These are phyloP conservation scores for Coemansia furcata DNA, from an alignment of 192 early-diverging fungal genomes.

Conservation along the genomic window DNA sequence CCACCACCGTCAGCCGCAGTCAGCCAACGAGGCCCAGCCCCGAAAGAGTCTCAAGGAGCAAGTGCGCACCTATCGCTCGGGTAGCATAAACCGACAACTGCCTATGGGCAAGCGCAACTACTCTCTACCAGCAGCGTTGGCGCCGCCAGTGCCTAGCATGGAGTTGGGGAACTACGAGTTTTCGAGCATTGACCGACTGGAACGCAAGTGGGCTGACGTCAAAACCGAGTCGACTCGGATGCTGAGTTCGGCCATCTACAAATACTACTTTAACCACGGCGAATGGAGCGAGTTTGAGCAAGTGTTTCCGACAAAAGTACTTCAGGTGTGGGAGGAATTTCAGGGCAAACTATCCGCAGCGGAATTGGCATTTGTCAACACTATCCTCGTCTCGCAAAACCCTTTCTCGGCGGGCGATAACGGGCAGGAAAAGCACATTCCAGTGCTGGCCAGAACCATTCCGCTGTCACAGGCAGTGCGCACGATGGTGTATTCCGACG, in stretches of 20 bases:
- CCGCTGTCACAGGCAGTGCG: slow-evolving; percentile 43
- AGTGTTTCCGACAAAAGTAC: slow-evolving; percentile 43
- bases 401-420: slow-evolving; percentile 33
- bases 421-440: slow-evolving; percentile 39
- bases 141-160: slow-evolving; percentile 11
- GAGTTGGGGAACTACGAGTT: slow-evolving; percentile 50
- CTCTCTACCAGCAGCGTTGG: slow-evolving; percentile 39
- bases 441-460: slow-evolving; percentile 41
- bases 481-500: slow-evolving; percentile 41
- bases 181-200: slow-evolving; percentile 46
- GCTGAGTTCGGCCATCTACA: slow-evolving; percentile 54
- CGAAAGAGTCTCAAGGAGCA: slow-evolving; percentile 7
- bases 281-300: slow-evolving; percentile 50
- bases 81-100: neutral
- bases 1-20: slow-evolving; percentile 1
- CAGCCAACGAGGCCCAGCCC: neutral
- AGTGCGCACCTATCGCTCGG: slow-evolving; percentile 6
- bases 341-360: slow-evolving; percentile 30
- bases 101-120: slow-evolving; percentile 42
- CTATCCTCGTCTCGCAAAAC: slow-evolving; percentile 47
- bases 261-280: slow-evolving; percentile 53
- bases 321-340: slow-evolving; percentile 45
- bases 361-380: slow-evolving; percentile 40
- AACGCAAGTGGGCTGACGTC: slow-evolving; percentile 46
- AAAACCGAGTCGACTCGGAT: slow-evolving; percentile 47